Base-by-base conservation (phyloP, 2,329 filamentous ascomycete genomes). In the Celoporthe dispersa region DNA sequence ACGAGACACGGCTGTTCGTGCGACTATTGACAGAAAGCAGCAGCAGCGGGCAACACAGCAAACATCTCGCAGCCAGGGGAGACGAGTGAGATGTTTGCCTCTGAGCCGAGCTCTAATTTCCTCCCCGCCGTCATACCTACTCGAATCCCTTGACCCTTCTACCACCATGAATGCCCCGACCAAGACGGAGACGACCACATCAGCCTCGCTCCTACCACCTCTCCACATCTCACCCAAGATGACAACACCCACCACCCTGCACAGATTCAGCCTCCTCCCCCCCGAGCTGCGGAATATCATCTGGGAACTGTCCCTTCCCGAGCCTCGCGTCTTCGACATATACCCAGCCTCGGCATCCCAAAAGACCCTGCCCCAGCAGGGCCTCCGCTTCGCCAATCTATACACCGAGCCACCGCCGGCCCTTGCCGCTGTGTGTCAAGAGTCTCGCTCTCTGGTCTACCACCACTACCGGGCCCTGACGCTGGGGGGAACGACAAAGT, bases 381-480 rank as follows among this genome's bases (percentile, higher is more conserved):
- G 81, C 64, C 76, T 85, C 53, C 82, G 83, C 79, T 85, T 84
- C 72, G 82, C 83, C 68, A 84, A 85, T 70, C 75, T 81, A 37
- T 81, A 82, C 69, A 79, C 81, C 69, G 82, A 84, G 70, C 82
- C 82, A 37, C 83, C 82, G 25, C 83, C 83, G 6, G 76, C 79
- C 0, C 77, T 84, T 62, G 81, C 81, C 3, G 78, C 80, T 44
- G 83, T 83, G 35, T 85, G 83, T 68, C 80, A 78, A 39, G 83
- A 85, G 75, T 80, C 82, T 51, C 81, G 83, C 12, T 78, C 77
- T 64, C 79, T 82, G 25, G 82, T 83, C 16, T 74, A 83, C 41
- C 79, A 79, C 62, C 80, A 79, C 67, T 85, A 84, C 75, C 80
- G 80, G 67, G 81, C 83, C 16, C 76, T 85, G 62, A 81, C 78